Conservation (phyloP, 768 basidiomycete species). For the Hygrocybe coccinea region DNA sequence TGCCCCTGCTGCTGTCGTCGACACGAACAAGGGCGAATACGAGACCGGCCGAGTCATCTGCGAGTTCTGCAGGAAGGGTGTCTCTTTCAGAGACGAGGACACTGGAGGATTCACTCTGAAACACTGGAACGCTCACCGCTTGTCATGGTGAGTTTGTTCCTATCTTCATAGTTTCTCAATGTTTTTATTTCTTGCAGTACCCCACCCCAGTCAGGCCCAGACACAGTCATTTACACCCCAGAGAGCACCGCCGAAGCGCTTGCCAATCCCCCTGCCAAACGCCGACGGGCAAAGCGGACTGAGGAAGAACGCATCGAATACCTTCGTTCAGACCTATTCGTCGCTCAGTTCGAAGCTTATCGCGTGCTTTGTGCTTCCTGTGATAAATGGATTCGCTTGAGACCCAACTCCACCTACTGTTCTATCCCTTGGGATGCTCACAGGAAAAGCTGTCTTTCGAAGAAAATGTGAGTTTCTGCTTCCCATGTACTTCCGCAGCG, state of each 20-base stretch:
- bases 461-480: conserved; percentile 55
- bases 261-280: conserved; percentile 52
- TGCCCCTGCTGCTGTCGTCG: not conserved
- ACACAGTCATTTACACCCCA: conserved; percentile 39
- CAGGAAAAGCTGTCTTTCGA: conserved; percentile 74
- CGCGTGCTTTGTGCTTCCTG: conserved; percentile 74
- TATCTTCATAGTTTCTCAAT: not conserved
- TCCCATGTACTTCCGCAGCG: not conserved
- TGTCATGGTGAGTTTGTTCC: conserved; percentile 41
- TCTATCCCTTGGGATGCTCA: conserved; percentile 88
- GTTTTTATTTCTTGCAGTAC: not conserved
- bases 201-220: not conserved
- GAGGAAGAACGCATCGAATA: conserved; percentile 76
- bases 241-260: conserved; percentile 38
- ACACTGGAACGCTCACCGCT: conserved; percentile 66
- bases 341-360: conserved; percentile 77
- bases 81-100: conserved; percentile 63
- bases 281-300: conserved; percentile 68
- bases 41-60: conserved; percentile 62
- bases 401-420: conserved; percentile 82
- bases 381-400: conserved; percentile 82
- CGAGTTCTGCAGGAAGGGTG: conserved; percentile 53
- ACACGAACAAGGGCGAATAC: conserved; percentile 44
- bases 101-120: conserved; percentile 61
- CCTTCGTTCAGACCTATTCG: conserved; percentile 64